Conservation (phyloP, 495 filamentous ascomycete species). For the Copromyces sp. region DNA sequence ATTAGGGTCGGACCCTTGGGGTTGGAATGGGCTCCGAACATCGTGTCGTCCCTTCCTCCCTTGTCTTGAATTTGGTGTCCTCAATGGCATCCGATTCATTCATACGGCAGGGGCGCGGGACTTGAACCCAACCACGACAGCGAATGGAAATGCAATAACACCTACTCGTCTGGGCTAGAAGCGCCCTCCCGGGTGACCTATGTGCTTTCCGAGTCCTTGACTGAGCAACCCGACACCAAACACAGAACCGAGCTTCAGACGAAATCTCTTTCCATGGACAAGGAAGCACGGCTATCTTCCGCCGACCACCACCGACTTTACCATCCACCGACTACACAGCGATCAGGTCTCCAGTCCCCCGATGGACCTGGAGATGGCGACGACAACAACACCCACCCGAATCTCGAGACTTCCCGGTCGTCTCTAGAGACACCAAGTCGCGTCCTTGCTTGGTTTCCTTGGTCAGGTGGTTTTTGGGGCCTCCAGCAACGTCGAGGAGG, state of each 20-base stretch:
- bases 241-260: neutral
- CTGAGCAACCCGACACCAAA: neutral
- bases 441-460: neutral
- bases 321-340: neutral
- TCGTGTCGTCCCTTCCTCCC: neutral
- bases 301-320: neutral
- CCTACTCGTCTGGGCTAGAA: no score
- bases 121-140: neutral
- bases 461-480: neutral
- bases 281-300: neutral
- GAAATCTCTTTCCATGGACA: neutral
- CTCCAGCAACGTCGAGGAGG: neutral
- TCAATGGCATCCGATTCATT: neutral
- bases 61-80: neutral
- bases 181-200: neutral
- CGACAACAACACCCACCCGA: neutral
- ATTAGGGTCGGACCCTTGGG: neutral
- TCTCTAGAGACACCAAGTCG: neutral
- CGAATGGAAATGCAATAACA: neutral
- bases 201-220: neutral
- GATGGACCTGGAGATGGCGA: neutral
- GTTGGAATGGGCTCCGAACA: neutral
- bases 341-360: neutral
- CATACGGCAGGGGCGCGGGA: neutral
- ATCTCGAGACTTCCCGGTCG: neutral